These are phyloP conservation scores for Cercospora beticola DNA, from an alignment of 2,329 filamentous ascomycete genomes.

Conservation along the genomic window DNA sequence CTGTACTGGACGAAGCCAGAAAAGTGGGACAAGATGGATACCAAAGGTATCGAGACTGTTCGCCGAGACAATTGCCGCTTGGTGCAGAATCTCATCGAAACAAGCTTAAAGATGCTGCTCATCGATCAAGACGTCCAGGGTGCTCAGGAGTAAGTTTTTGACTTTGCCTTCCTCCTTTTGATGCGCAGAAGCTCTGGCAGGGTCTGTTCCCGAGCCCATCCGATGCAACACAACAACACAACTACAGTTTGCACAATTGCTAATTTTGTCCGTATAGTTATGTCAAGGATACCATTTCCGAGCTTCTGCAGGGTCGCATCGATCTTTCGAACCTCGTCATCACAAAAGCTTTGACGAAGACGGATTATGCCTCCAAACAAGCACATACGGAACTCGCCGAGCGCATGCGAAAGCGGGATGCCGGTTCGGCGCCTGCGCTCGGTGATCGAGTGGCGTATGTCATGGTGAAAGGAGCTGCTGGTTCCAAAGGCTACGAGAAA, in stretches of 20 bases:
- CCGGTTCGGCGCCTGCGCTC: conserved; percentile 85
- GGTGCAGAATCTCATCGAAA: conserved; percentile 96
- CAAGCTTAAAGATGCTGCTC: conserved; percentile 89
- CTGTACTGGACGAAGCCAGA: conserved; percentile 93
- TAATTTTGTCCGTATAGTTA: conserved; percentile 61
- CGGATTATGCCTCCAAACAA: conserved; percentile 86
- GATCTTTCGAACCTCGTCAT: conserved; percentile 99
- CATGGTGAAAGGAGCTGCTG: conserved; percentile 87
- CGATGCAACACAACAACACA: neutral
- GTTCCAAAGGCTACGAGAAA: conserved; percentile 93
- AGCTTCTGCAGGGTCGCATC: conserved; percentile 93
- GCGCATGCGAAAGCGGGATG: conserved; percentile 95
- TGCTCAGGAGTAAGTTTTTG: conserved; percentile 77
- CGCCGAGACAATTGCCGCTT: conserved; percentile 93
- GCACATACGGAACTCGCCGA: conserved; percentile 93
- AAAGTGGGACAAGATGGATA: conserved; percentile 99
- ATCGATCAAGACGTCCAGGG: conserved; percentile 88
- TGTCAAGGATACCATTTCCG: conserved; percentile 93
- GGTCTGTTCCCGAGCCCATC: conserved; percentile 15
- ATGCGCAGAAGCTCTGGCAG: neutral
- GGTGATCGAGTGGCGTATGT: conserved; percentile 98
- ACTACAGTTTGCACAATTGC: conserved; percentile 28
- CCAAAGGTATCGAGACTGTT: conserved; percentile 98
- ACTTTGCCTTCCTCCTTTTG: neutral
- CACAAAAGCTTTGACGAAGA: conserved; percentile 92